phyloP scores from a whole-genome alignment of 2,329 filamentous ascomycete genomes.

The Ophiostoma ips region DNA sequence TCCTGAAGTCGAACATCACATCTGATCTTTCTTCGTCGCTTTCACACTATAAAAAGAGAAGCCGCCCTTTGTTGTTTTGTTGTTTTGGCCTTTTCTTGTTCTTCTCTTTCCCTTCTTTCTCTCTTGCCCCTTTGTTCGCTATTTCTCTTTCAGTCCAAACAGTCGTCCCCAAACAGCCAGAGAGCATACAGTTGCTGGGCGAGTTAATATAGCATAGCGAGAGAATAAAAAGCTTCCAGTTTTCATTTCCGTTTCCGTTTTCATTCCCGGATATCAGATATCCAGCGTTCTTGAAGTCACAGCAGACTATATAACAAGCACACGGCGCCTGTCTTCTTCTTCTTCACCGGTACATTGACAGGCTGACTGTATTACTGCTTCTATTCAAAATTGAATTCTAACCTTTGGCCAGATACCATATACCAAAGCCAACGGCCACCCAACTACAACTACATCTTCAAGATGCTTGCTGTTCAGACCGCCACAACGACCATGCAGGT shows the following conservation, averaged over 20 bases:
- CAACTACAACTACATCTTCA: background rate
- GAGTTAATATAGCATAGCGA: constrained; percentile 10
- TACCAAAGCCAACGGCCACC: background rate
- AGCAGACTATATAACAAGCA: background rate
- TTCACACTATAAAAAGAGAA: too few relatives aligned
- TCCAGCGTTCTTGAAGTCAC: background rate
- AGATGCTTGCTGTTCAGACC: constrained; percentile 12
- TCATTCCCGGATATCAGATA: constrained; percentile 1
- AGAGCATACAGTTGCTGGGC: background rate
- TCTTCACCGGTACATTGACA: background rate
- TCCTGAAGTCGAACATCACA: background rate
- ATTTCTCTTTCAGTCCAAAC: too few relatives aligned
- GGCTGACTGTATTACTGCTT: background rate
- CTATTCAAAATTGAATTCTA: background rate
- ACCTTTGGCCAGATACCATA: background rate
- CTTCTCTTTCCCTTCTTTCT: background rate
- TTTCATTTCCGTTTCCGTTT: background rate
- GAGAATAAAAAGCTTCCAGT: constrained; percentile 11
- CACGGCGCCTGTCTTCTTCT: background rate
- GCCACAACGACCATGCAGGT: constrained; percentile 35
- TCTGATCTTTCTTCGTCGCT: background rate
- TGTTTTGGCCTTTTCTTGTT: background rate
- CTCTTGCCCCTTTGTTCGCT: background rate
- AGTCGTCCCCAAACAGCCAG: background rate
- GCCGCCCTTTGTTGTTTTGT: background rate